Evolutionary conservation across 2,329 filamentous ascomycete species (phyloP), one percentile per base, ranked within the genome.

Genomic region (Westerdykella aurantiaca): DNA sequence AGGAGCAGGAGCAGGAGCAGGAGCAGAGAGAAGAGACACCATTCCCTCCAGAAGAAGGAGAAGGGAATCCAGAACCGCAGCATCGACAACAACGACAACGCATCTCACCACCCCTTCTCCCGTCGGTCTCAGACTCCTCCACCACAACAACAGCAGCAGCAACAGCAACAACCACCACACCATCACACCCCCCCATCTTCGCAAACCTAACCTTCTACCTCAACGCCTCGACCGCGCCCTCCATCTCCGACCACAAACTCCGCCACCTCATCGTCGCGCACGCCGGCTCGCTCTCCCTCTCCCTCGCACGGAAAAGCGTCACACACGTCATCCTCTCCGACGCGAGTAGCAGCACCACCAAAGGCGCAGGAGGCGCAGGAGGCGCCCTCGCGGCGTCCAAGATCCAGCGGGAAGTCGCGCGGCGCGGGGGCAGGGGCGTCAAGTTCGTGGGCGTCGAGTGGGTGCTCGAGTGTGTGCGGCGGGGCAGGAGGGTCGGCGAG

Each of bases 361-460:
- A 61, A 34, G 66, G 18, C 17, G 37, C 23, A 2, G 63, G 64
- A 11, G 82, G 82, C 37, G 79, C 78, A 9, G 87, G 87, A 0
- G 88, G 88, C 35, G 87, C 86, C 0, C 73, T 96, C 6, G 81
- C 89, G 4, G 82, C 79, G 1, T 76, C 76, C 23, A 96, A 96
- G 71, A 70, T 94, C 39, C 85, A 95, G 55, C 86, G 80, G 64
- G 90, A 95, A 70, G 85, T 94, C 44, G 68, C 72, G 21, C 77
- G 77, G 43, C 23, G 23, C 5, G 75, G 83, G 17, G 86, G 86
- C 10, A 81, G 79, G 50, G 80, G 78, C 21, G 75, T 95, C 41
- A 90, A 83, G 69, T 91, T 85, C 65, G 85, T 96, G 42, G 80
- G 77, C 41, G 86, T 83, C 21, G 85, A 94, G 56, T 96, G 89